A percentile compares a stretch with the other conserved stretches of the same genome.
These are phyloP conservation scores for Backusella tarrabulga DNA, from an alignment of 192 early-diverging fungal genomes.

Conservation along the genomic window DNA sequence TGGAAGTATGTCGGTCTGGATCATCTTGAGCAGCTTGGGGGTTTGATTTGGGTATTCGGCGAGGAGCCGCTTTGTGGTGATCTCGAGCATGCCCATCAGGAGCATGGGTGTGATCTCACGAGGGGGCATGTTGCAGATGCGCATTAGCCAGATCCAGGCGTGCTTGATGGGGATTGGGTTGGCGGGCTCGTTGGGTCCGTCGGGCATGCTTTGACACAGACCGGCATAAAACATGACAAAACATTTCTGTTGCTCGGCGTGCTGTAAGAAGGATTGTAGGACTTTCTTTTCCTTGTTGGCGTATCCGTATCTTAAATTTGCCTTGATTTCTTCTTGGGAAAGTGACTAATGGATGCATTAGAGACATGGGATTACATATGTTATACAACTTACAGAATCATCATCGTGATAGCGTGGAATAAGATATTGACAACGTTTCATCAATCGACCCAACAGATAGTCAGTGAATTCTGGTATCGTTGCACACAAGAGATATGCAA, in stretches of 20 bases:
- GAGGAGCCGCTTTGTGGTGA: conserved; percentile 31
- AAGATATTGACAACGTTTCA: conserved; percentile 69
- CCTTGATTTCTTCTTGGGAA: conserved; percentile 26
- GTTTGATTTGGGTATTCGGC: conserved; percentile 44
- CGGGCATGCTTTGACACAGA: conserved; percentile 55
- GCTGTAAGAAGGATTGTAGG: conserved; percentile 60
- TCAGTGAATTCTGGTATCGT: conserved; percentile 57
- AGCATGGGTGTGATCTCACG: conserved; percentile 64
- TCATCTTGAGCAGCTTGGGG: conserved; percentile 41
- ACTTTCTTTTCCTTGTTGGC: conserved; percentile 27
- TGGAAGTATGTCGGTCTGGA: background rate
- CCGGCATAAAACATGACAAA: conserved; percentile 69
- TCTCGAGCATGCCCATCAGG: conserved; percentile 61
- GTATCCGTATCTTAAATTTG: conserved; percentile 40
- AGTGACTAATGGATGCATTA: conserved; percentile 37
- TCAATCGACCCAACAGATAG: conserved; percentile 61
- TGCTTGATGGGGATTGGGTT: conserved; percentile 53
- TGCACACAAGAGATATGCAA: conserved; percentile 56
- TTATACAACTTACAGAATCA: conserved; percentile 39
- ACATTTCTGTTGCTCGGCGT: conserved; percentile 63
- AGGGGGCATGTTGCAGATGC: conserved; percentile 66
- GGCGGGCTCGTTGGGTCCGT: conserved; percentile 27
- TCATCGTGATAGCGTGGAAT: conserved; percentile 60
- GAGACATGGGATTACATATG: no score
- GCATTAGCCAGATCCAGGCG: conserved; percentile 73